Percentiles rank a stretch among this genome's conserved stretches.
Evolutionary conservation across 2,329 filamentous ascomycete genomes (phyloP).

Genomic region (Fusarium nelsonii): DNA sequence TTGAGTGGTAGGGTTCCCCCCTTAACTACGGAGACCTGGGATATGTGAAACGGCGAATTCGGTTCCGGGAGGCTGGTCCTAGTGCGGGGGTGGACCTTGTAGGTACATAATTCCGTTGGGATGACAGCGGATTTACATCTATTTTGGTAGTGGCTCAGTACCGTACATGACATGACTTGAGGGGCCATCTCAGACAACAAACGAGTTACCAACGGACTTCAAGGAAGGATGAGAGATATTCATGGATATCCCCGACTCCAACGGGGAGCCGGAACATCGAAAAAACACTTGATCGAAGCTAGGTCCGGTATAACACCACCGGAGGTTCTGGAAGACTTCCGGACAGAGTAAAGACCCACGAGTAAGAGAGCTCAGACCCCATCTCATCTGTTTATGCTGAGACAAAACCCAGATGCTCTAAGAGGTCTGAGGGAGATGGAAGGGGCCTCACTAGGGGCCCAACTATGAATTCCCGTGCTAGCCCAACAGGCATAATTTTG

Average conservation of each 20-base stretch:
- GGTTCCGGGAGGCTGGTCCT: slow-evolving; percentile 46
- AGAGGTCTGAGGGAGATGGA: slow-evolving; percentile 44
- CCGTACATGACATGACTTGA: slow-evolving; percentile 5
- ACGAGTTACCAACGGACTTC: slow-evolving; percentile 13
- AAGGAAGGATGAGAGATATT: neutral
- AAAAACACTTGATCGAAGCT: slow-evolving; percentile 34
- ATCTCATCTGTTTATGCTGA: slow-evolving; percentile 32
- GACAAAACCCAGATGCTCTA: slow-evolving; percentile 27
- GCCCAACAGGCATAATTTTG: slow-evolving; percentile 1
- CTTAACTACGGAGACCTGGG: slow-evolving; percentile 20
- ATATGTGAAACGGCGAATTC: slow-evolving; percentile 36
- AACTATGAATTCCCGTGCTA: slow-evolving; percentile 5
- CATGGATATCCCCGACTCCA: slow-evolving; percentile 42
- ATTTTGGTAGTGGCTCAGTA: slow-evolving; percentile 40
- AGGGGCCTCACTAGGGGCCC: slow-evolving; percentile 35
- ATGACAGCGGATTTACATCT: slow-evolving; percentile 41
- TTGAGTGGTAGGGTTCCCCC: slow-evolving; percentile 8
- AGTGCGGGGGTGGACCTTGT: slow-evolving; percentile 48
- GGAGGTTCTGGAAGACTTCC: slow-evolving; percentile 29
- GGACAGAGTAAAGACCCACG: slow-evolving; percentile 22
- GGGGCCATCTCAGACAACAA: slow-evolving; percentile 8
- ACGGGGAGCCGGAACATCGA: slow-evolving; percentile 32
- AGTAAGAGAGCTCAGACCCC: slow-evolving; percentile 14
- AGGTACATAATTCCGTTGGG: slow-evolving; percentile 18
- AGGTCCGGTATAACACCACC: slow-evolving; percentile 29